Percentiles rank a stretch among this genome's conserved stretches.
phyloP scores from a whole-genome alignment of 2,329 filamentous ascomycete genomes.

The Neonectria sp. region DNA sequence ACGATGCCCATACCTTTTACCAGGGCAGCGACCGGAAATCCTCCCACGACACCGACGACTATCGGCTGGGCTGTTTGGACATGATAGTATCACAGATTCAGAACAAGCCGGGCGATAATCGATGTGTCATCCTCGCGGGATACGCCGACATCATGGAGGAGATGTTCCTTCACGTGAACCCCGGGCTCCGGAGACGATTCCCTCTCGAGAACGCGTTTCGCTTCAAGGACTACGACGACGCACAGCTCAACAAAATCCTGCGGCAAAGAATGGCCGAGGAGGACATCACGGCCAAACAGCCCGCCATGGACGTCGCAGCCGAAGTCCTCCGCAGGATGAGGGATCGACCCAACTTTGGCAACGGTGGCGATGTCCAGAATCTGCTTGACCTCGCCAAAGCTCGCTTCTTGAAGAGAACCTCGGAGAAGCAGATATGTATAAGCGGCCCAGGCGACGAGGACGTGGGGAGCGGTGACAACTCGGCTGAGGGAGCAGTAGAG shows the following conservation, averaged over 20 bases:
- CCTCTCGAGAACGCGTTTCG: slow-evolving; percentile 69
- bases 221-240: slow-evolving; percentile 78
- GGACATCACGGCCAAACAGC: slow-evolving; percentile 64
- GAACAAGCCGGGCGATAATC: slow-evolving; percentile 77
- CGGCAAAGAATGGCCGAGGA: slow-evolving; percentile 65
- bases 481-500: neutral
- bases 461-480: neutral
- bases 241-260: slow-evolving; percentile 72
- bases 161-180: slow-evolving; percentile 83
- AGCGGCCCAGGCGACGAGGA: neutral
- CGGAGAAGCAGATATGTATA: neutral
- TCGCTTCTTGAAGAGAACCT: neutral
- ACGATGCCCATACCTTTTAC: slow-evolving; percentile 78
- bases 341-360: slow-evolving; percentile 80
- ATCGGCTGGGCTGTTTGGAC: slow-evolving; percentile 57
- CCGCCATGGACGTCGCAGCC: slow-evolving; percentile 68
- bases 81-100: slow-evolving; percentile 83
- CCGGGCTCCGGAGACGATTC: slow-evolving; percentile 77
- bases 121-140: slow-evolving; percentile 79
- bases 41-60: slow-evolving; percentile 58
- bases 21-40: slow-evolving; percentile 50
- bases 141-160: slow-evolving; percentile 79
- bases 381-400: slow-evolving; percentile 67
- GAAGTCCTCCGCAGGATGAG: slow-evolving; percentile 74
- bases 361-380: slow-evolving; percentile 81